These are phyloP conservation scores for Chrysoporthe deuterocubensis DNA, from an alignment of 2,329 filamentous ascomycete species.

Conservation along the genomic window DNA sequence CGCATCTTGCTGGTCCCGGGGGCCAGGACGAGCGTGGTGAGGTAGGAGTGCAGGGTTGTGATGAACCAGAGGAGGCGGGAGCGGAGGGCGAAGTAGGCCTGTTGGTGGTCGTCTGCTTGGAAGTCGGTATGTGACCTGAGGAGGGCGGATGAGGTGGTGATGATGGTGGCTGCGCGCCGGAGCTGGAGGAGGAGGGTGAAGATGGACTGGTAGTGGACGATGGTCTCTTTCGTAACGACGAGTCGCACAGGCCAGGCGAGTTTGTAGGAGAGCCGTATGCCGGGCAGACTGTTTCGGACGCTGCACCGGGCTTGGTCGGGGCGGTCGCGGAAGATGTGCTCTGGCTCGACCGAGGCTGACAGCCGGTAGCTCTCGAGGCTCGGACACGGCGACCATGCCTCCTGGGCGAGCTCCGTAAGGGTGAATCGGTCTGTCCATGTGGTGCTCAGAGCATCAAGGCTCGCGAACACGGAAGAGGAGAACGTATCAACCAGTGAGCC, in stretches of 20 bases:
- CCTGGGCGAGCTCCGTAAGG: slow-evolving; percentile 76
- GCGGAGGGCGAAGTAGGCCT: slow-evolving; percentile 63
- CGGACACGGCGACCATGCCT: slow-evolving; percentile 60
- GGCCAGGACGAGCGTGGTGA: slow-evolving; percentile 73
- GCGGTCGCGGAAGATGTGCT: slow-evolving; percentile 40
- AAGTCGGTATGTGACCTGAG: slow-evolving; percentile 60
- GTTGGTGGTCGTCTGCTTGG: slow-evolving; percentile 47
- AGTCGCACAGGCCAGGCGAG: slow-evolving; percentile 72
- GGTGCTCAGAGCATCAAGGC: slow-evolving; percentile 64
- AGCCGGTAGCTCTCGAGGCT: slow-evolving; percentile 65
- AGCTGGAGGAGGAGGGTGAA: slow-evolving; percentile 80
- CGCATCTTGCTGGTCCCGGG: slow-evolving; percentile 62
- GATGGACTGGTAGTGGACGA: slow-evolving; percentile 70
- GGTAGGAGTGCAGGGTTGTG: slow-evolving; percentile 73
- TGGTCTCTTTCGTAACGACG: slow-evolving; percentile 69
- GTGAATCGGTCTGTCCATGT: slow-evolving; percentile 83
- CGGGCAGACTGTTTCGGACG: slow-evolving; percentile 63
- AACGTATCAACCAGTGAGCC: slow-evolving; percentile 70
- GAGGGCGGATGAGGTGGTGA: slow-evolving; percentile 57
- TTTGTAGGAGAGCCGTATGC: slow-evolving; percentile 69
- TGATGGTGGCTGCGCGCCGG: slow-evolving; percentile 68
- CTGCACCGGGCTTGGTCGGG: slow-evolving; percentile 57
- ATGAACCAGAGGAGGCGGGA: slow-evolving; percentile 78
- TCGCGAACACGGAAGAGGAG: slow-evolving; percentile 71
- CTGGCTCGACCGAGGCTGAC: slow-evolving; percentile 56